A percentile compares a stretch with the other conserved stretches of the same genome.
Conservation (phyloP, 2,329 filamentous ascomycete species). For the Venturia effusa region DNA sequence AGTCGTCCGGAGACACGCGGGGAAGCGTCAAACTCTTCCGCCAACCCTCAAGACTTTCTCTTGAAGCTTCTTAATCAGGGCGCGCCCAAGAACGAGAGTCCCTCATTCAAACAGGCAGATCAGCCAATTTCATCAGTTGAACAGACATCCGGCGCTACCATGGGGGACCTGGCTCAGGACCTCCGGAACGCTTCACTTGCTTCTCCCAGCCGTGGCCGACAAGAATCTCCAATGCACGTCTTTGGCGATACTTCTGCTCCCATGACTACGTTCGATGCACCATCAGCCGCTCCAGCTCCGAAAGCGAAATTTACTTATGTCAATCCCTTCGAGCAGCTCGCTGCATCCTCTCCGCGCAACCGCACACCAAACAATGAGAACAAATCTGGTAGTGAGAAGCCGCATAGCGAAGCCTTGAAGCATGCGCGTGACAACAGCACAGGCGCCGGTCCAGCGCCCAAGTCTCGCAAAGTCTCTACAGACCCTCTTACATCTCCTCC, state of each 20-base stretch:
- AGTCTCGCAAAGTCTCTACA: slow-evolving; percentile 25
- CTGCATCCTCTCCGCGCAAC: slow-evolving; percentile 54
- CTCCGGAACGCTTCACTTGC: slow-evolving; percentile 33
- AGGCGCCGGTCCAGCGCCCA: slow-evolving; percentile 19
- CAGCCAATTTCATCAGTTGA: neutral
- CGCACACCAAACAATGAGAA: slow-evolving; percentile 31
- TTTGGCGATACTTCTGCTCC: slow-evolving; percentile 18
- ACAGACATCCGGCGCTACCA: slow-evolving; percentile 21
- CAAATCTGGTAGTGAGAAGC: slow-evolving; percentile 23
- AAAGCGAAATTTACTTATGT: slow-evolving; percentile 52
- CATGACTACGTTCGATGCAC: slow-evolving; percentile 18
- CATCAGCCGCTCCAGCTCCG: slow-evolving; percentile 21
- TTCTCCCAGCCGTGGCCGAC: slow-evolving; percentile 20
- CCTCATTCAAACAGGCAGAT: neutral
- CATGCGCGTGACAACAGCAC: slow-evolving; percentile 26
- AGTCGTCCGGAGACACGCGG: slow-evolving; percentile 18
- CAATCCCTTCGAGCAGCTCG: slow-evolving; percentile 58
- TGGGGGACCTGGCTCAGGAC: slow-evolving; percentile 34
- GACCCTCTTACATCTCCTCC: slow-evolving; percentile 4
- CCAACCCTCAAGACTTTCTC: slow-evolving; percentile 74
- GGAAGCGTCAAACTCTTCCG: slow-evolving; percentile 22
- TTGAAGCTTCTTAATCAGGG: slow-evolving; percentile 76
- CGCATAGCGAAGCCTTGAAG: slow-evolving; percentile 39
- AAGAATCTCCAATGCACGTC: slow-evolving; percentile 21
- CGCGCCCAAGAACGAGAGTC: slow-evolving; percentile 25